These are phyloP conservation scores for Annulohypoxylon maeteangense DNA, from an alignment of 495 filamentous ascomycete genomes.

Conservation along the genomic window DNA sequence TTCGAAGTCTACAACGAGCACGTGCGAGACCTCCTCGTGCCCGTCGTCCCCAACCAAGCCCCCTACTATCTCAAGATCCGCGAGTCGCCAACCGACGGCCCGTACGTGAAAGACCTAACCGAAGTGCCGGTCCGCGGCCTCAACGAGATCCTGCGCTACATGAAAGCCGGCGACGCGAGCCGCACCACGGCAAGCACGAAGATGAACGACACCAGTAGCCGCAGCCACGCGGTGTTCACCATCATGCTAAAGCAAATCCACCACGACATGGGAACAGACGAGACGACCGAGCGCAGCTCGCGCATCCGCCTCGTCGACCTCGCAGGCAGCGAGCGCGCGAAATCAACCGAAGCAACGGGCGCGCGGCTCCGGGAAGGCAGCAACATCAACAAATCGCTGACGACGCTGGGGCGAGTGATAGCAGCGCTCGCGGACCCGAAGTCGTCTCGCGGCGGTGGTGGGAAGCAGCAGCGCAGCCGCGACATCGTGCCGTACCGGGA, in stretches of 20 bases:
- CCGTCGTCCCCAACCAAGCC: conserved; percentile 71
- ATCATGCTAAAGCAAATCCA: conserved; percentile 95
- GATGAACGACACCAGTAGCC: conserved; percentile 98
- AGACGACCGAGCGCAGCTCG: conserved; percentile 92
- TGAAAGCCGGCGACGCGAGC: conserved; percentile 88
- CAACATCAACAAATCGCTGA: conserved; percentile 98
- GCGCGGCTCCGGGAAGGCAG: conserved; percentile 90
- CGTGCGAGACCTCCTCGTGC: conserved; percentile 91
- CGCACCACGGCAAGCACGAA: conserved; percentile 96
- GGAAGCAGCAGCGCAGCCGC: conserved; percentile 52
- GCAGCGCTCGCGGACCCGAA: conserved; percentile 92
- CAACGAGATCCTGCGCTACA: conserved; percentile 84
- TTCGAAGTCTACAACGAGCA: conserved; percentile 99
- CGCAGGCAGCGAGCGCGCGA: conserved; percentile 93
- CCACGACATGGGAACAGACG: conserved; percentile 92
- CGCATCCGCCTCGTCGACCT: conserved; percentile 96
- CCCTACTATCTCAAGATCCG: conserved; percentile 97
- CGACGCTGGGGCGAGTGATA: conserved; percentile 94
- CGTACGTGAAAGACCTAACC: conserved; percentile 97
- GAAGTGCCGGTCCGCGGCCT: conserved; percentile 88
- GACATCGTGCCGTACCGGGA: conserved; percentile 93
- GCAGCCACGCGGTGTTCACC: conserved; percentile 97
- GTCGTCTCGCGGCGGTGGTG: conserved; percentile 55
- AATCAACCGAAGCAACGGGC: conserved; percentile 94
- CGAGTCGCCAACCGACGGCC: conserved; percentile 92